Conservation (phyloP, 2,329 filamentous ascomycete genomes). For the Fusarium coffeatum region DNA sequence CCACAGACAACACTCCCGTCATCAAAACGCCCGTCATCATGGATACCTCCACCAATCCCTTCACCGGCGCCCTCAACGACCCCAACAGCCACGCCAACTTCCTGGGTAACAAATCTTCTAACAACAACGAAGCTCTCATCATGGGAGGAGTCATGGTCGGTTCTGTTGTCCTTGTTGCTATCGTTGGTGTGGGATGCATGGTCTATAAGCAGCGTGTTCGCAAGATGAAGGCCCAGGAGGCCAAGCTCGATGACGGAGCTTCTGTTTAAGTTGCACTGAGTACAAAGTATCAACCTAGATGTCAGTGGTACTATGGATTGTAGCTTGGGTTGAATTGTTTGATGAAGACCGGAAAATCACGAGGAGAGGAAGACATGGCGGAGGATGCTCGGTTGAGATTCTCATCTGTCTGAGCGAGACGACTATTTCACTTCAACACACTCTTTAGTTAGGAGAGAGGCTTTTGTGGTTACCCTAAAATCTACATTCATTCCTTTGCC, state of each 20-base stretch:
- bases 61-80: neutral
- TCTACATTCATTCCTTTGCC: neutral
- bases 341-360: neutral
- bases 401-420: neutral
- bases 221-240: conserved; percentile 12
- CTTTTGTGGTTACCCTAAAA: neutral
- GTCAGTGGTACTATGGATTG: neutral
- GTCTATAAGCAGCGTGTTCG: conserved; percentile 8
- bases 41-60: conserved; percentile 18
- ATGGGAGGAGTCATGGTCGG: conserved; percentile 20
- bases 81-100: neutral
- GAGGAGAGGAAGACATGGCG: neutral
- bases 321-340: neutral
- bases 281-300: no score
- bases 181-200: conserved; percentile 17
- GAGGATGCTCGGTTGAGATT: neutral
- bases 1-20: neutral
- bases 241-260: conserved; percentile 5
- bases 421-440: neutral
- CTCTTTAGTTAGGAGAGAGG: neutral
- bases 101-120: neutral
- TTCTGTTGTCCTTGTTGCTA: conserved; percentile 11
- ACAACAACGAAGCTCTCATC: conserved; percentile 9
- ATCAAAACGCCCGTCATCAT: conserved; percentile 15
- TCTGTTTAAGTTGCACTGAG: conserved; percentile 1